Evolutionary conservation across 140 eudicot species (phyloP), one percentile per base, ranked within the genome.

Genomic region (Bidens hawaiensis): DNA sequence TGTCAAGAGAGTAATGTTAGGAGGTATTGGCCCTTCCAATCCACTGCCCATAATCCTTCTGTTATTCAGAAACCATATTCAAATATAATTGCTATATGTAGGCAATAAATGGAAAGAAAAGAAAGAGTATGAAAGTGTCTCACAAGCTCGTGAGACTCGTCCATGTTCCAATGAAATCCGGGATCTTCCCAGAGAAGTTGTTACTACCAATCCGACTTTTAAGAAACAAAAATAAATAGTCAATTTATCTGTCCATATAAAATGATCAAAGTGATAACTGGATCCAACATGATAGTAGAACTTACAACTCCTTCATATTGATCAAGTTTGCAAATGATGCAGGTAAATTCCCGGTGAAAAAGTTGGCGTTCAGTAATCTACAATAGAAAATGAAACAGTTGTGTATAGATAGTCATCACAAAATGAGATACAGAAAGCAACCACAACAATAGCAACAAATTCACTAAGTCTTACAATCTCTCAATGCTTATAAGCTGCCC

Each of bases 1-100:
- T 54, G 51, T 52, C 68, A 84, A 36, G 46, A 60, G 65, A 66
- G 81, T 73, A 55, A 81, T 67, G 76, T 62, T 78, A 45, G 86
- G 10, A 65, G 94, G 96, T 72, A 87, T 78, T 54, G 96, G 94
- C 12, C 94, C 94, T 19, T 65, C 50, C 67, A 87, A 65, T 51
- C 84, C 88, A 64, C 86, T 87, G 43, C 64, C 96, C 69, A 78
- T 84, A 43, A 84, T 81, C 58, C 34, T 74, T 68, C 96, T 87
- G 96, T 66, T 47, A 60, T 43, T 54, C 17, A 45, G 18, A 60
- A 36, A 61, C 12, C 36, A 18, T 13, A 33, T 24, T 23, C 31
- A 45, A 34, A 47, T 50, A 27, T 57, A 4, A 36, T 7, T 27
- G 17, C 11, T 30, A 17, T 19, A n/a, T n/a, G n/a, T n/a, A n/a